Base-by-base conservation (phyloP, 768 basidiomycete genomes). In the Leucocoprinus leucothites region DNA sequence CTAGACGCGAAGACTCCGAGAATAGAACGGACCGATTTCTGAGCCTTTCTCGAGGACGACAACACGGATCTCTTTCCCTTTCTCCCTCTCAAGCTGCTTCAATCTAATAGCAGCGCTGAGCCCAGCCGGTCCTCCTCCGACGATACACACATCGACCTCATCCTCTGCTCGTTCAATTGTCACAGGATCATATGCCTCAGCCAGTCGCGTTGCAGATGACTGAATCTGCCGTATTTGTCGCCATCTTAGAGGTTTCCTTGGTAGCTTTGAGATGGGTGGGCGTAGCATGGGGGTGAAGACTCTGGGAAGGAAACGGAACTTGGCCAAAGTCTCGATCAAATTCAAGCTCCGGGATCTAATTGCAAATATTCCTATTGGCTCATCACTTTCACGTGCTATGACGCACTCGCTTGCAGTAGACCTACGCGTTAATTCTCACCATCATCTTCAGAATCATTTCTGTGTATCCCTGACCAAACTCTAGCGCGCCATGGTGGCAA, bases 111-210 rank as follows among this genome's bases (percentile, higher is more conserved):
- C 96, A n/a, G 96, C 94, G 59, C 87, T 88, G 58, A 99, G 80
- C 5, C 97, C 96, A 0, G 97, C 96, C 0, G 97, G 97, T 2
- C 95, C 97, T 2, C 82, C 95, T 9, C 96, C 96, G 53, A 97
- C 94, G 65, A 99, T 98, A 69, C 94, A 96, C 34, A 98, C 94
- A 63, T 99, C 96, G 34, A 95, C 94, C 42, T 93, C 84, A 64
- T 98, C 97, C 41, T 86, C 81, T n/a, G 84, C 84, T 11, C 94
- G 82, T 59, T 97, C 91, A 16, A 94, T 76, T n/a, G 67, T 70
- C 14, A 70, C 69, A 0, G 86, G 81, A 63, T 89, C 79, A 67
- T 75, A 78, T 7, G 60, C 51, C 13, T 53, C 62, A n/a, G 43
- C 43, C 9, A 45, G 52, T 3, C 21, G 51, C 6, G 31, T 9